Evolutionary conservation across 2,329 filamentous ascomycete genomes (phyloP), one percentile per base, ranked within the genome.

Genomic region (Pestalotiopsis sp.): DNA sequence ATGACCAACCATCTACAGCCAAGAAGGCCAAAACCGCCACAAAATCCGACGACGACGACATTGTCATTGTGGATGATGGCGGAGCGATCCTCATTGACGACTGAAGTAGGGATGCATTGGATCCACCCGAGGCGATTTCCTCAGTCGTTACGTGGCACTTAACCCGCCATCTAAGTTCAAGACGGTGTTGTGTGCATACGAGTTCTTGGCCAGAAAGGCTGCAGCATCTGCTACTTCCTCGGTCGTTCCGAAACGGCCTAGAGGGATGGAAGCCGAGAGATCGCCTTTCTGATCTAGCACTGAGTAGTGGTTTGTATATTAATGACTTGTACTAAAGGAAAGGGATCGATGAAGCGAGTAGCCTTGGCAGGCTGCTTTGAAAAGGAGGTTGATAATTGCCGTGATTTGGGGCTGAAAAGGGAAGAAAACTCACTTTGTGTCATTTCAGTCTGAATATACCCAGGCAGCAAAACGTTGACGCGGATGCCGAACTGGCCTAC

Each of bases 151-250:
- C 73, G 79, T 79, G 64, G 92, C 92, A 78, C 92, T 94, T 72
- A 97, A 78, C 1, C 94, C 94, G 17, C 94, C 94, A 78, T 97
- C 94, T 35, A 97, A 84, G 77, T 94, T 96, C 64, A 97, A 83
- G 64, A 94, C 85, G 77, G 93, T 96, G 72, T 97, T 97, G 78
- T 95, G 95, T 67, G 93, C 92, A 79, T 95, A 97, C 70, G 87
- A 82, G 78, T 96, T 97, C 60, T 85, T 85, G 38, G 88, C 91
- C 17, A 97, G 84, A 78, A 97, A 97, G 35, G 91, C 76, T 60
- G 91, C 92, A 66, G 94, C 93, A 75, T 94, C 89, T n/a, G 94
- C 93, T 39, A 97, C 88, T 77, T 97, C 94, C 30, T 87, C 83
- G 7, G 86, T 82, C 40, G 82, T 80, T 17, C 92, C 94, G 70